Evolutionary conservation across 768 basidiomycete genomes (phyloP), one percentile per base, ranked within the genome.

Genomic region (Serendipita vermifera): DNA sequence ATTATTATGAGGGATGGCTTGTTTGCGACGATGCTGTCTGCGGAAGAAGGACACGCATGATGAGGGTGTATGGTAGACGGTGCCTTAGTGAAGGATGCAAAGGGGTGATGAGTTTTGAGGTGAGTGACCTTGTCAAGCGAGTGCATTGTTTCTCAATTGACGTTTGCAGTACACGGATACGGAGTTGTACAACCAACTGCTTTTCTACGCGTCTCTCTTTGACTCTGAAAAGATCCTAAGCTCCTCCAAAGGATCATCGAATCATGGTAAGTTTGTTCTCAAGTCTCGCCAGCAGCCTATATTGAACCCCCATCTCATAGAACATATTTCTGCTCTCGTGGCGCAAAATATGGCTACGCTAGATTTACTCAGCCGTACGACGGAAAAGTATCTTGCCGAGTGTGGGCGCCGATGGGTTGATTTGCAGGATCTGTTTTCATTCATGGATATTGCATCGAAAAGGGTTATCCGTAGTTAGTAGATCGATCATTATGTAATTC

Each of bases 401-500:
- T 91, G 84, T 68, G 93, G 88, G 33, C 75, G 93, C 60, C 78
- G 89, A 57, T 98, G 88, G 84, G 88, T 99, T 15, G 81, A 88
- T 62, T 75, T 99, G 62, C 72, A 74, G 33, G 64, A 73, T 3
- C 70, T 99, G 54, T 98, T 99, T 70, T 81, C 85, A 29, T 85
- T 81, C 64, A 84, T 93, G 80, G n/a, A 4, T 7, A 51, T 51
- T n/a, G n/a, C n/a, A n/a, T n/a, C n/a, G n/a, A n/a, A n/a, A n/a
- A n/a, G n/a, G n/a, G n/a, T n/a, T n/a, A n/a, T n/a, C n/a, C n/a
- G n/a, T n/a, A n/a, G n/a, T n/a, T n/a, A n/a, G n/a, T n/a, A n/a
- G n/a, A n/a, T n/a, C n/a, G n/a, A n/a, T n/a, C n/a, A n/a, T n/a
- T n/a, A n/a, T n/a, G n/a, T n/a, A n/a, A n/a, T n/a, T n/a, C n/a